Evolutionary conservation across 371 early-diverging fungal genomes (phyloP), one percentile per base, ranked within the genome.

Genomic region (Smittium culicis): DNA sequence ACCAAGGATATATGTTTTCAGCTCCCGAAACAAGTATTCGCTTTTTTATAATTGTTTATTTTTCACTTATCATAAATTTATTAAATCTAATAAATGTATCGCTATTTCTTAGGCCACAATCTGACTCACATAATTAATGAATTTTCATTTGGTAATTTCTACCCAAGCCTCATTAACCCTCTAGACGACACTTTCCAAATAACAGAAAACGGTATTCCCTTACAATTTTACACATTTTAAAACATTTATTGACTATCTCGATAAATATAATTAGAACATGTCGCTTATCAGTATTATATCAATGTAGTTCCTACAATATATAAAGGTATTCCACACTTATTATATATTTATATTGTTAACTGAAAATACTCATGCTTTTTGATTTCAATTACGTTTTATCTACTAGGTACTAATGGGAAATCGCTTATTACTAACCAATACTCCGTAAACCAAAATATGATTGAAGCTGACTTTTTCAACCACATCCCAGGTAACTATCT

Each of bases 91-190:
- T n/a, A n/a, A n/a, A n/a, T n/a, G n/a, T 24, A 45, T 20, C 20
- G 8, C 20, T 45, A n/a, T 57, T n/a, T 20, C n/a, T 57, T 20
- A 57, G 57, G 5, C 45, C 78, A 94, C 73, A 96, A 96, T 75
- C 92, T 96, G 69, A 93, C 95, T 0, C 96, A 96, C 75, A 84
- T 88, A 29, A 88, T 96, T 63, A 91, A 93, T 73, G 84, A 88
- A 71, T 80, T 96, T 33, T 91, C 93, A 0, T 96, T 93, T 80
- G 96, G 95, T 28, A 73, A 75, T 24, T 71, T 85, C 31, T 94
- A 92, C 70, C 91, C 93, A 1, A 85, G 82, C 29, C 79, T 93
- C 24, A 77, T 85, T 35, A 94, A 94, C 71, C 96, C 96, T 45
- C 78, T 96, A 20, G 92, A 93, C 74, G 77, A 85, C 61, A 88